Conservation (phyloP, 345 rosid species). For the Populus nigra region DNA sequence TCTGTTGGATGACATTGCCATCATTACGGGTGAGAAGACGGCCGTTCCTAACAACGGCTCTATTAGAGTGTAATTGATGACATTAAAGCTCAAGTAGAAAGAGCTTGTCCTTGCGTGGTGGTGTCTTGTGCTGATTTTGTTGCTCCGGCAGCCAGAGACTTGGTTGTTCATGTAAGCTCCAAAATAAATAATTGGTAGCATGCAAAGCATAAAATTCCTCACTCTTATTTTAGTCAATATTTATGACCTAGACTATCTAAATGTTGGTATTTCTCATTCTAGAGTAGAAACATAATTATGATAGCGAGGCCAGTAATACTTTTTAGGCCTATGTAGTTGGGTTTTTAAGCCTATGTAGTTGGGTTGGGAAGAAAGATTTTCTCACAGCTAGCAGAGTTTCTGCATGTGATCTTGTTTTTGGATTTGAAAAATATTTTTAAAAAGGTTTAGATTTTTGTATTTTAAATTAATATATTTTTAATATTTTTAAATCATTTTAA, state of each 20-base stretch:
- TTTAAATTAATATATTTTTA: too few relatives aligned
- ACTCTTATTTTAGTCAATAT: too few relatives aligned
- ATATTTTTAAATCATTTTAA: too few relatives aligned
- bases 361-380: constrained; percentile 46
- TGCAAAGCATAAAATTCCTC: too few relatives aligned
- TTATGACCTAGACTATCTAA: too few relatives aligned
- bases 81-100: constrained; percentile 22
- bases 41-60: constrained; percentile 13
- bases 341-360: constrained; percentile 18
- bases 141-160: constrained; percentile 23
- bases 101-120: constrained; percentile 20
- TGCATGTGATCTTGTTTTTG: neutral
- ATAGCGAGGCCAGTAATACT: too few relatives aligned
- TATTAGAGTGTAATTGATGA: constrained; percentile 15
- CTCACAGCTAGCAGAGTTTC: constrained; percentile 34
- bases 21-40: constrained; percentile 21
- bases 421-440: too few relatives aligned
- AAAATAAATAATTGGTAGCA: neutral
- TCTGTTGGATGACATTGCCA: constrained; percentile 18
- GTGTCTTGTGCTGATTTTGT: constrained; percentile 31
- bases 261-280: too few relatives aligned
- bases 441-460: too few relatives aligned
- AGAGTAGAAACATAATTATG: too few relatives aligned
- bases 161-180: constrained; percentile 12
- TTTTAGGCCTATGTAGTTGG: constrained; percentile 14